A percentile compares a stretch with the other conserved stretches of the same genome.
Evolutionary conservation across 306 rosid species (phyloP).

Genomic region (Lagenaria siceraria): DNA sequence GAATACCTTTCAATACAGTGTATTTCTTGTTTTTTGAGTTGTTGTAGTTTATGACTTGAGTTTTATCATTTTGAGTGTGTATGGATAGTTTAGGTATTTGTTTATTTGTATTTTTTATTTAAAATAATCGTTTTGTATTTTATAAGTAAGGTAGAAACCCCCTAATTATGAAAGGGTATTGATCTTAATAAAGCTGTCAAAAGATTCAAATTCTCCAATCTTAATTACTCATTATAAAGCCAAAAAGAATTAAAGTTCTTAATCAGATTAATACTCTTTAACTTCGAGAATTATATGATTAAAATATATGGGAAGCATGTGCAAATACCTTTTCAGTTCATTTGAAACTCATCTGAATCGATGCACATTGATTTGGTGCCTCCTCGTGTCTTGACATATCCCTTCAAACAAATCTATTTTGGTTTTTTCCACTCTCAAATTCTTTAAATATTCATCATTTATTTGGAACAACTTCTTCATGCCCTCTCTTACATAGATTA

Average conservation of each 20-base stretch:
- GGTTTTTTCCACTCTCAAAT: background rate
- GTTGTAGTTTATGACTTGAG: too few relatives aligned
- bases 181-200: too few relatives aligned
- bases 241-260: background rate
- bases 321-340: background rate
- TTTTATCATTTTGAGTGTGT: too few relatives aligned
- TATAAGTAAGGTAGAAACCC: too few relatives aligned
- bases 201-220: too few relatives aligned
- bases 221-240: too few relatives aligned
- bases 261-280: background rate
- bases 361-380: constrained; percentile 2
- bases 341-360: background rate
- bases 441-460: background rate
- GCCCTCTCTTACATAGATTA: background rate
- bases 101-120: too few relatives aligned
- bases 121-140: too few relatives aligned
- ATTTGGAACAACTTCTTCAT: background rate
- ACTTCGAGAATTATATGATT: background rate
- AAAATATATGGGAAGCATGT: background rate
- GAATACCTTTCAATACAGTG: too few relatives aligned
- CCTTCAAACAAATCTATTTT: background rate
- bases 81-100: too few relatives aligned
- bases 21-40: too few relatives aligned
- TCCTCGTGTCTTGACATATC: background rate
- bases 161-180: too few relatives aligned